Evolutionary conservation across 2,329 filamentous ascomycete genomes (phyloP).

Genomic region (Aspergillus ibericus): DNA sequence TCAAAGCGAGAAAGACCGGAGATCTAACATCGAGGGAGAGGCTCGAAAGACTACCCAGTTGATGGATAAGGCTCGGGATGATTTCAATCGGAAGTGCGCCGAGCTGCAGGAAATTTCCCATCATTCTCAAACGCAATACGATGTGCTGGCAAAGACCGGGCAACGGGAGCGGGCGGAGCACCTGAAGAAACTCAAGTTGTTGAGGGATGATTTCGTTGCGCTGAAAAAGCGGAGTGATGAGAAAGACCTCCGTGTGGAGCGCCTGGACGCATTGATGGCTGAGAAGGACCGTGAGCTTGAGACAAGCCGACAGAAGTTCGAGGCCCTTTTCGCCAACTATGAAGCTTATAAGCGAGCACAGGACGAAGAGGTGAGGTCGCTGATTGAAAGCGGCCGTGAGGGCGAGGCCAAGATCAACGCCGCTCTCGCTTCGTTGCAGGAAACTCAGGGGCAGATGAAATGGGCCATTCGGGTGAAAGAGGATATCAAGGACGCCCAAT

Average conservation of each 20-base stretch:
- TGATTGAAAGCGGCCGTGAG: slow-evolving; percentile 31
- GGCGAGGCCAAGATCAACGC: slow-evolving; percentile 37
- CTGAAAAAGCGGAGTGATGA: slow-evolving; percentile 39
- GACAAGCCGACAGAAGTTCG: slow-evolving; percentile 40
- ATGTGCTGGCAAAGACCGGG: slow-evolving; percentile 41
- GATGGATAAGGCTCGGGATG: slow-evolving; percentile 43
- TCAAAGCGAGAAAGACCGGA: slow-evolving; percentile 43
- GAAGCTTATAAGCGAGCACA: slow-evolving; percentile 44
- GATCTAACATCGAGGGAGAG: slow-evolving; percentile 42
- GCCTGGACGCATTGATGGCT: slow-evolving; percentile 47
- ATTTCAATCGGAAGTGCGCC: slow-evolving; percentile 40
- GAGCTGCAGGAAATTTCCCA: slow-evolving; percentile 42
- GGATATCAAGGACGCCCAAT: slow-evolving; percentile 32
- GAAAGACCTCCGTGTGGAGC: slow-evolving; percentile 38
- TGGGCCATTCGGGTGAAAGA: slow-evolving; percentile 49
- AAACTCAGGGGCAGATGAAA: slow-evolving; percentile 48
- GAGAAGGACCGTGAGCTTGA: slow-evolving; percentile 49
- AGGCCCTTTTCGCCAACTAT: slow-evolving; percentile 41
- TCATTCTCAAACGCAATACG: slow-evolving; percentile 44
- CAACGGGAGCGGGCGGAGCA: slow-evolving; percentile 45
- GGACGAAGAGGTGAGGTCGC: slow-evolving; percentile 40
- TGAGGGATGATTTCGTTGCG: slow-evolving; percentile 36
- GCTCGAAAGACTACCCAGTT: slow-evolving; percentile 38
- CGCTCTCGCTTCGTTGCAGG: slow-evolving; percentile 42
- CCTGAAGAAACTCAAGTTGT: slow-evolving; percentile 38